phyloP scores from a whole-genome alignment of 129 eudicot genomes.

The Flaveria brownii region DNA sequence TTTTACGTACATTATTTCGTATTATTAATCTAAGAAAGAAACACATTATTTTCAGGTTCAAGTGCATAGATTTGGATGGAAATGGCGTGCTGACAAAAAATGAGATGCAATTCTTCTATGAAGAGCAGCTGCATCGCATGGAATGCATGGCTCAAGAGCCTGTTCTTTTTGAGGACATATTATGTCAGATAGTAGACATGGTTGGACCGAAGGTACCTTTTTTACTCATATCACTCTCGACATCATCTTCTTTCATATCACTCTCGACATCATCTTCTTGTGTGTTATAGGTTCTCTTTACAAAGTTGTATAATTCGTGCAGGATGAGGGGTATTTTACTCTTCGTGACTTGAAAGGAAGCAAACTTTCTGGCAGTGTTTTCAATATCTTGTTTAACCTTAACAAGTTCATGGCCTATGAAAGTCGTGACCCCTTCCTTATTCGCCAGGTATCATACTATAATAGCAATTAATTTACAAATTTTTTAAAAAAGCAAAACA shows the following conservation, averaged over 20 bases:
- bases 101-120: slow-evolving; percentile 88
- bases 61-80: slow-evolving; percentile 96
- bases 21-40: slow-evolving; percentile 1
- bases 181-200: slow-evolving; percentile 94
- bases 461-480: neutral
- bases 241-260: neutral
- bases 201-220: slow-evolving; percentile 69
- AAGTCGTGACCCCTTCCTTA: slow-evolving; percentile 89
- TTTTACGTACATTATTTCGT: neutral
- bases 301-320: slow-evolving; percentile 27
- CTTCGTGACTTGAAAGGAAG: slow-evolving; percentile 75
- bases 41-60: slow-evolving; percentile 56
- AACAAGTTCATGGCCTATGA: slow-evolving; percentile 95
- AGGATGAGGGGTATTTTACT: slow-evolving; percentile 68
- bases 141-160: slow-evolving; percentile 98
- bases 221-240: neutral
- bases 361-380: slow-evolving; percentile 78
- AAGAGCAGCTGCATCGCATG: slow-evolving; percentile 97
- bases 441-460: slow-evolving; percentile 64
- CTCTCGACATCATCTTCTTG: neutral
- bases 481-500: neutral
- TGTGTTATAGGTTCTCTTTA: neutral
- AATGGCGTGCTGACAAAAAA: slow-evolving; percentile 82
- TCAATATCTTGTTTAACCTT: slow-evolving; percentile 84
- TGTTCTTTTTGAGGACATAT: slow-evolving; percentile 88